These are phyloP conservation scores for Pseudogymnoascus sp. DNA, from an alignment of 2,329 filamentous ascomycete genomes.

Conservation along the genomic window DNA sequence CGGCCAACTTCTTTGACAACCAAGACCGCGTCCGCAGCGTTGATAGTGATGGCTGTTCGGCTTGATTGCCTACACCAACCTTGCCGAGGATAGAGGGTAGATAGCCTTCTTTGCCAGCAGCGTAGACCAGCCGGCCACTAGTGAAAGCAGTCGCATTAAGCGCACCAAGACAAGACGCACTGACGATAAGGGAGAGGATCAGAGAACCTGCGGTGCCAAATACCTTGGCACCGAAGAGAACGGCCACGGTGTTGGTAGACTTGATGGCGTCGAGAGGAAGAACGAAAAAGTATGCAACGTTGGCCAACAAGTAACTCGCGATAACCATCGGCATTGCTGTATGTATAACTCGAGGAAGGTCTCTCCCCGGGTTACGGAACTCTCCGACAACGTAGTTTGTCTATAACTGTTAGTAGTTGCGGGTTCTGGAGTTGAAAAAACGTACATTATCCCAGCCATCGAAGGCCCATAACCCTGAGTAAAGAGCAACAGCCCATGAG, in stretches of 20 bases:
- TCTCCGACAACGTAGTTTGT: constrained; percentile 98
- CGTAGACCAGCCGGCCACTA: constrained; percentile 84
- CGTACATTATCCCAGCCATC: constrained; percentile 97
- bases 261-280: constrained; percentile 75
- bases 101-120: constrained; percentile 90
- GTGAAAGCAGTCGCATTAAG: constrained; percentile 95
- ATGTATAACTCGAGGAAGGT: constrained; percentile 91
- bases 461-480: constrained; percentile 94
- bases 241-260: constrained; percentile 87
- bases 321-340: constrained; percentile 95
- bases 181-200: constrained; percentile 80
- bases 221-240: constrained; percentile 84
- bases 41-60: constrained; percentile 32
- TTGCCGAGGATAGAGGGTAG: constrained; percentile 76
- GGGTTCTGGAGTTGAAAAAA: constrained; percentile 16
- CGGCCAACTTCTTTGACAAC: constrained; percentile 50
- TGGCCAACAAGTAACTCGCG: constrained; percentile 80
- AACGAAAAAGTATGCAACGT: constrained; percentile 90
- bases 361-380: constrained; percentile 83
- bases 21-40: constrained; percentile 47
- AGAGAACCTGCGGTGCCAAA: constrained; percentile 80
- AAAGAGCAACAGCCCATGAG: constrained; percentile 87
- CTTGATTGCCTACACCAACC: constrained; percentile 59
- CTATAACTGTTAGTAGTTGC: constrained; percentile 39
- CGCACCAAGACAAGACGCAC: constrained; percentile 86